A percentile compares a stretch with the other conserved stretches of the same genome.
Evolutionary conservation across 352 stramenopile species (phyloP).

Genomic region (Globisporangium lucens): DNA sequence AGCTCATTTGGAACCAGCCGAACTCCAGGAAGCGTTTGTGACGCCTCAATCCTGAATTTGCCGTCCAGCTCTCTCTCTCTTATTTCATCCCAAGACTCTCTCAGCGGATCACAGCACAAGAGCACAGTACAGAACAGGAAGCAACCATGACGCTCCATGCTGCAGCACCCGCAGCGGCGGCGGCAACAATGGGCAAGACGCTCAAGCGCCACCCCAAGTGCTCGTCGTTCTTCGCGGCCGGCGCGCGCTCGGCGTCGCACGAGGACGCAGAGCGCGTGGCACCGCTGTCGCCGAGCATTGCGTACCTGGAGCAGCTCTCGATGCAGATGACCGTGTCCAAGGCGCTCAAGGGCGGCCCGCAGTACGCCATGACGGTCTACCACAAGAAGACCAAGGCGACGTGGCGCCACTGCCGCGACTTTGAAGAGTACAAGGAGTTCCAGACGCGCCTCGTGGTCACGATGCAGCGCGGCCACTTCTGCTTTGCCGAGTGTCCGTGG

Average conservation of each 20-base stretch:
- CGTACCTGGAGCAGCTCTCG: conserved; percentile 9
- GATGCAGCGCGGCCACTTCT: conserved; percentile 42
- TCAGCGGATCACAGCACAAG: too few species aligned
- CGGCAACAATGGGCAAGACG: not conserved
- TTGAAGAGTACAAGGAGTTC: conserved; percentile 22
- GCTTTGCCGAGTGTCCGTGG: conserved; percentile 45
- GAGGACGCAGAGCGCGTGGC: not conserved
- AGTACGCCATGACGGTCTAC: conserved; percentile 12
- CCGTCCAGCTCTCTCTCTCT: not conserved
- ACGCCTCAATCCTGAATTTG: conserved; percentile 2
- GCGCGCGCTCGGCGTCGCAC: not conserved
- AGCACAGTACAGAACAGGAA: not conserved
- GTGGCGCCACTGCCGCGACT: conserved; percentile 11
- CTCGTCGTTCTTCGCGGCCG: conserved; percentile 3
- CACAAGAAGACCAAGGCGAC: conserved; percentile 2
- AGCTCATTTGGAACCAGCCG: conserved; percentile 3
- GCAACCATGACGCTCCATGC: not conserved
- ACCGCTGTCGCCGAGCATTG: conserved; percentile 4
- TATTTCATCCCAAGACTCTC: too few species aligned
- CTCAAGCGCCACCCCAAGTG: conserved; percentile 10
- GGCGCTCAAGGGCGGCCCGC: conserved; percentile 2
- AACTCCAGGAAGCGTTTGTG: not conserved
- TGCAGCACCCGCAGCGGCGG: not conserved
- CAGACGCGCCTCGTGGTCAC: conserved; percentile 27
- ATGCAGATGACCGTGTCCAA: not conserved